Conservation (phyloP, 148 eudicot genomes). For the Simmondsia chinensis region DNA sequence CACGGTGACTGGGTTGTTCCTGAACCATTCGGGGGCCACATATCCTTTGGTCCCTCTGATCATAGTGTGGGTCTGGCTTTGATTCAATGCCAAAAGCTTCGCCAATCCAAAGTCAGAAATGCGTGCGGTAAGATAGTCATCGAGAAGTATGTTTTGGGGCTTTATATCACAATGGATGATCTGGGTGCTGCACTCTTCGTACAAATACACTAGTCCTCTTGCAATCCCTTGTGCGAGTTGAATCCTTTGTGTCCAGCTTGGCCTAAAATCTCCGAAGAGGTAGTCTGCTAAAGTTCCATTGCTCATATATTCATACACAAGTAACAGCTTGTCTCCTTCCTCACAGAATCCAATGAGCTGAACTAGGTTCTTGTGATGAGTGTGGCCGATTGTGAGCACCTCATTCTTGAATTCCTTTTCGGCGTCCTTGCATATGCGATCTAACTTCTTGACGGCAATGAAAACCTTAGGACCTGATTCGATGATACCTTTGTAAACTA, state of each 20-base stretch:
- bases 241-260: slow-evolving; percentile 17
- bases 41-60: slow-evolving; percentile 49
- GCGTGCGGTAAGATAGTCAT: slow-evolving; percentile 24
- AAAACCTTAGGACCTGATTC: no score
- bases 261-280: slow-evolving; percentile 16
- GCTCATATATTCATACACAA: slow-evolving; percentile 25
- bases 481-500: slow-evolving; percentile 32
- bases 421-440: slow-evolving; percentile 27
- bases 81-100: slow-evolving; percentile 26
- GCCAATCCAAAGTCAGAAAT: slow-evolving; percentile 46
- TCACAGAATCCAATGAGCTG: slow-evolving; percentile 26
- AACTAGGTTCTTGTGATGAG: slow-evolving; percentile 27
- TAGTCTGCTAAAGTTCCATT: slow-evolving; percentile 23
- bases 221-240: slow-evolving; percentile 15
- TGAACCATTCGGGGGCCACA: slow-evolving; percentile 59
- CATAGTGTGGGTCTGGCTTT: slow-evolving; percentile 28
- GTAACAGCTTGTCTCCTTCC: slow-evolving; percentile 17
- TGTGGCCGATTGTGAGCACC: slow-evolving; percentile 16
- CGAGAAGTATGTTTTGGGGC: slow-evolving; percentile 39
- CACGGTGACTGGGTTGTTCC: not conserved
- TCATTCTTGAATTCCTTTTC: slow-evolving; percentile 31
- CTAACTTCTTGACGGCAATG: no score
- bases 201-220: slow-evolving; percentile 24
- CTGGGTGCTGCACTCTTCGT: no score
- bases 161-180: no score